Base-by-base conservation (phyloP, 2,329 filamentous ascomycete species). In the Fusarium penzigii region DNA sequence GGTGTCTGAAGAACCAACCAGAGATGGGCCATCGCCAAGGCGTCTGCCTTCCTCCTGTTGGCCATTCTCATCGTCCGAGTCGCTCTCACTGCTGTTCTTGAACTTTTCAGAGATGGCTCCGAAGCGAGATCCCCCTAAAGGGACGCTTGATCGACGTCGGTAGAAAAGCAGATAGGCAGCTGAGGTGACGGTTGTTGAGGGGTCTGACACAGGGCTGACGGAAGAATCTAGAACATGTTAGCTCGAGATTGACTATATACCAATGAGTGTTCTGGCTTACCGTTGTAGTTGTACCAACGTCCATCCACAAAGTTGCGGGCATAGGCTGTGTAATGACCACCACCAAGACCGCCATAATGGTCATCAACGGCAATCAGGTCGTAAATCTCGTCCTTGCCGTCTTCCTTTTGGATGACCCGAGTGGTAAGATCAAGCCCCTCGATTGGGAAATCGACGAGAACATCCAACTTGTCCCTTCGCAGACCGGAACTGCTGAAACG, bases 231-330 rank as follows among this genome's bases (percentile, higher is more conserved):
- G 42, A 14, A 14, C 38, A 16, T 17, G 62, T 86, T 69, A 86
- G 77, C 61, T 54, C 44, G 29, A 25, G 29, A 39, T 32, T 10
- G 14, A 11, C 3, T 3, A 43, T 25, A 12, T 25, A 20, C 13
- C 6, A 25, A 14, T 2, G 13, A 43, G 6, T 41, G 17, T 25
- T 17, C 25, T 8, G 9, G 5, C 43, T 12, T 78, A 94, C 92
- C 93, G 70, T 99, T 97, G 71, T 95, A 97, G 62, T 95, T 90
- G 70, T 97, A 97, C 94, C 94, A 99, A 70, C 89, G 80, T 51
- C 83, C 83, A 65, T 96, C 91, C 55, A 89, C 79, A 72, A 96
- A 97, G 70, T 96, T 97, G 76, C 91, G 92, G 39, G 92, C 92
- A 70, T 87, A 92, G 29, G 94, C 94, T 17, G 92, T 97, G 75